A percentile compares a stretch with the other conserved stretches of the same genome.
Evolutionary conservation across 225 moss, liverwort and hornwort species (phyloP).

Genomic region (Physcomitrium patens): DNA sequence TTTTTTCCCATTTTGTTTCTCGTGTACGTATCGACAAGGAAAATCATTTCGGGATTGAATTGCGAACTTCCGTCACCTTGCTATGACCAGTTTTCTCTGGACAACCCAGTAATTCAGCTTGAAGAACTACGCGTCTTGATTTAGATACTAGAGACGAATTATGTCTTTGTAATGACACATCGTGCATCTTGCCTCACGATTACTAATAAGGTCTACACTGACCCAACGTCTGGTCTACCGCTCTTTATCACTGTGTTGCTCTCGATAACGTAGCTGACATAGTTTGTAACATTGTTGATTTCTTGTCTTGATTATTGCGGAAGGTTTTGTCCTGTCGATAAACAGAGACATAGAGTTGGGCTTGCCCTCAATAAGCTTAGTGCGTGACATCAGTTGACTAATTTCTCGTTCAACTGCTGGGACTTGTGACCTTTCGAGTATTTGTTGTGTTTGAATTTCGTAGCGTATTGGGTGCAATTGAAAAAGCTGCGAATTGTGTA

Average conservation of each 20-base stretch:
- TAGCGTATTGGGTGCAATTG: not conserved
- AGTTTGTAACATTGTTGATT: not conserved
- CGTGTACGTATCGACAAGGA: not conserved
- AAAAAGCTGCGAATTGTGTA: constrained; percentile 9
- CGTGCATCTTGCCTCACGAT: not conserved
- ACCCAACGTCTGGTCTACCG: not conserved
- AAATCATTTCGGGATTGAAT: too few relatives aligned
- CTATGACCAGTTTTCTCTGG: not conserved
- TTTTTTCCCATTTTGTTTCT: constrained; percentile 1
- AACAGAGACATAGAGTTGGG: not conserved
- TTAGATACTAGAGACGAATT: not conserved
- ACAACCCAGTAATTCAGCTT: constrained; percentile 14
- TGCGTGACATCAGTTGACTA: constrained; percentile 17
- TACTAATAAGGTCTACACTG: not conserved
- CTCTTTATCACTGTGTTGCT: constrained; percentile 4
- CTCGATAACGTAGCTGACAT: constrained; percentile 10
- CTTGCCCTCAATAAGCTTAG: not conserved
- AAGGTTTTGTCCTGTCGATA: constrained; percentile 23
- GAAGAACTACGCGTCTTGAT: not conserved
- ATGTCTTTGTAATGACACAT: constrained; percentile 1
- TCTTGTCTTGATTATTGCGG: not conserved
- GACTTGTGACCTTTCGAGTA: not conserved
- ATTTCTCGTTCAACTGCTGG: not conserved
- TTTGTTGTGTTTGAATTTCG: not conserved
- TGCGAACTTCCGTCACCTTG: not conserved